phyloP scores from a whole-genome alignment of 345 rosid species.

The Brassica rapa region DNA sequence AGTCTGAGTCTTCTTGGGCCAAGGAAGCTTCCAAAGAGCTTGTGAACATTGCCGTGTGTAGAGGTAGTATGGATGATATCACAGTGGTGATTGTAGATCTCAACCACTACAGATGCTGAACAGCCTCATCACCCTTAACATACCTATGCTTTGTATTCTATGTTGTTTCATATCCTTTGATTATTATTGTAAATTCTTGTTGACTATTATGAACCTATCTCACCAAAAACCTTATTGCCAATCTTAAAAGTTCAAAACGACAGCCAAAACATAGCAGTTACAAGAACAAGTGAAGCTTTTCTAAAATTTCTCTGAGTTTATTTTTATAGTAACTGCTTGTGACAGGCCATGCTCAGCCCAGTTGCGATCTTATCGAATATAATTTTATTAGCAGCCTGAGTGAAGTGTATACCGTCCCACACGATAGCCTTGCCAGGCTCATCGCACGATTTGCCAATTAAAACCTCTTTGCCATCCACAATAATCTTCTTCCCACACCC shows the following conservation, averaged over 20 bases:
- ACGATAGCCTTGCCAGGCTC: conserved; percentile 36
- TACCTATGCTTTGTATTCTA: conserved; percentile 5
- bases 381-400: conserved; percentile 43
- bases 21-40: conserved; percentile 73
- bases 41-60: conserved; percentile 46
- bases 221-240: conserved; percentile 13
- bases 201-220: conserved; percentile 23
- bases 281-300: no score
- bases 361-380: conserved; percentile 26
- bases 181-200: conserved; percentile 12
- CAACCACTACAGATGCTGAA: conserved; percentile 48
- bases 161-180: conserved; percentile 12
- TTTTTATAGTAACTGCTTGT: neutral
- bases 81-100: conserved; percentile 75
- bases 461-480: conserved; percentile 48
- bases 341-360: conserved; percentile 35
- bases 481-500: conserved; percentile 58
- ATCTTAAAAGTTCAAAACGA: neutral
- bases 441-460: conserved; percentile 49
- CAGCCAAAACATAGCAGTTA: neutral
- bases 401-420: conserved; percentile 46
- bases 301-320: no score
- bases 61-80: conserved; percentile 37
- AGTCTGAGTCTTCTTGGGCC: conserved; percentile 39
- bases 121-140: neutral